phyloP scores from a whole-genome alignment of 768 basidiomycete species.

The Naganishia vishniacii region DNA sequence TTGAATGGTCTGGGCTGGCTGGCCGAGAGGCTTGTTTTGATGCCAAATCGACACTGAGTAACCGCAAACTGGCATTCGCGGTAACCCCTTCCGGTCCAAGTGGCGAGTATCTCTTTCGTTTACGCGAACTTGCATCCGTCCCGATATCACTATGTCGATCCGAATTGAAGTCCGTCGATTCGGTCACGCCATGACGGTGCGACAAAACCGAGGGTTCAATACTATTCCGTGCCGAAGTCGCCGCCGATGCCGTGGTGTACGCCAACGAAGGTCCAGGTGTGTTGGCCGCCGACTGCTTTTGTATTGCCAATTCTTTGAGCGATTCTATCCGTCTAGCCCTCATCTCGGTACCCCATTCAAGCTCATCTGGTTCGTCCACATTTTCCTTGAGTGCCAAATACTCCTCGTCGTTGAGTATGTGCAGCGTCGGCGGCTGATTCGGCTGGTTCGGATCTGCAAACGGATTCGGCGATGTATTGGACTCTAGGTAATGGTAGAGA shows the following conservation, averaged over 20 bases:
- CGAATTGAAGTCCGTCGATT: slow-evolving; percentile 1
- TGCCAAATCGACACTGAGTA: neutral
- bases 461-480: slow-evolving; percentile 59
- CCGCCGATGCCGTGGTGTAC: slow-evolving; percentile 3
- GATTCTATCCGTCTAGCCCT: slow-evolving; percentile 65
- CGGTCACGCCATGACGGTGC: slow-evolving; percentile 5
- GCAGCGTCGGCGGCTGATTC: slow-evolving; percentile 55
- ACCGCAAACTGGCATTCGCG: neutral
- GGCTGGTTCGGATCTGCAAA: slow-evolving; percentile 57
- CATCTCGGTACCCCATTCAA: slow-evolving; percentile 73
- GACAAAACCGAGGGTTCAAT: slow-evolving; percentile 3
- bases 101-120: slow-evolving; percentile 9
- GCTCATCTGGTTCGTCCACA: slow-evolving; percentile 69
- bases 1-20: neutral
- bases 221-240: slow-evolving; percentile 6
- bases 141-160: slow-evolving; percentile 17
- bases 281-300: slow-evolving; percentile 18
- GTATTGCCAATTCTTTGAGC: slow-evolving; percentile 31
- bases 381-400: slow-evolving; percentile 64
- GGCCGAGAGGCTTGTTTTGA: neutral
- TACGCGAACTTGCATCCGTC: slow-evolving; percentile 8
- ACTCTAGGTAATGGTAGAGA: slow-evolving; percentile 74
- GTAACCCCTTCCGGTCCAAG: neutral
- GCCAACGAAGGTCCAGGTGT: neutral
- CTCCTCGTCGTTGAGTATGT: slow-evolving; percentile 33